These are phyloP conservation scores for Verbascum thapsus DNA, from an alignment of 257 asterid species.

Conservation along the genomic window DNA sequence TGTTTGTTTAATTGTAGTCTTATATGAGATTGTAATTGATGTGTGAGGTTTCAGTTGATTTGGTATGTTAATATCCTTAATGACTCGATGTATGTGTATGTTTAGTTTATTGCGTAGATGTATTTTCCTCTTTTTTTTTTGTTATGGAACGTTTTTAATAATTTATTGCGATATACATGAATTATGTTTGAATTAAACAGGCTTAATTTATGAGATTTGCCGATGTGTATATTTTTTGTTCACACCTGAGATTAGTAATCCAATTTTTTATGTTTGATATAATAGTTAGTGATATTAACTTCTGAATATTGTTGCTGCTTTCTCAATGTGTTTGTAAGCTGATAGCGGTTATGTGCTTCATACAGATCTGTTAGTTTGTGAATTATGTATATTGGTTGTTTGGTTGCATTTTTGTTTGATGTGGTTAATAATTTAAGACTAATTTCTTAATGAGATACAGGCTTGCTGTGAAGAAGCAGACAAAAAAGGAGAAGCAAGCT, in stretches of 20 bases:
- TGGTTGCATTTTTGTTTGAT: not conserved
- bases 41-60: not conserved
- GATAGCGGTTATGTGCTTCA: too few relatives aligned
- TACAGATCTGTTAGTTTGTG: not conserved
- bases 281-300: not conserved
- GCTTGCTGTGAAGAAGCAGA: slow-evolving; percentile 56
- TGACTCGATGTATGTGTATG: not conserved
- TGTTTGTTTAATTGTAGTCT: too few relatives aligned
- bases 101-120: not conserved
- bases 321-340: too few relatives aligned
- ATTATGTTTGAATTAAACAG: too few relatives aligned
- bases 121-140: not conserved
- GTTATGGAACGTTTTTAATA: not conserved
- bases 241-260: not conserved
- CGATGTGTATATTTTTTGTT: not conserved
- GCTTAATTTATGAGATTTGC: not conserved
- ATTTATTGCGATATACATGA: too few relatives aligned
- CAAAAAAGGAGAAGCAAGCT: slow-evolving; percentile 50
- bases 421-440: not conserved
- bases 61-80: not conserved
- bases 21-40: too few relatives aligned
- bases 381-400: not conserved
- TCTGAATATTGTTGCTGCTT: too few relatives aligned
- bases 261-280: not conserved
- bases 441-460: slow-evolving; percentile 33